These are phyloP conservation scores for Aspergillus pseudoglaucus DNA, from an alignment of 2,329 filamentous ascomycete genomes.

Conservation along the genomic window DNA sequence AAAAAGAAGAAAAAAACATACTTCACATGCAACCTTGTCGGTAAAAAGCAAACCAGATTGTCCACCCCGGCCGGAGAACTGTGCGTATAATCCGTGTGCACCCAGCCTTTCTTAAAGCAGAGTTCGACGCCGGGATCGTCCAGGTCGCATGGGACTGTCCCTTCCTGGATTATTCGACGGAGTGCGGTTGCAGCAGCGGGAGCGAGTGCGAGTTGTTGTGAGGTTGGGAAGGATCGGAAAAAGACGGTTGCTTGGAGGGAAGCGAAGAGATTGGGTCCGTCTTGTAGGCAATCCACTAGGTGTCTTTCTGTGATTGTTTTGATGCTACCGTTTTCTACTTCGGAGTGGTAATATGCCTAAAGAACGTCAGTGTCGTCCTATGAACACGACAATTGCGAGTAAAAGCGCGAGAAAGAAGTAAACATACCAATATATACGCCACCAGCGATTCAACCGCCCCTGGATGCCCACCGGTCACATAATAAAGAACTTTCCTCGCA, in stretches of 20 bases:
- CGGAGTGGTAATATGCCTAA: too few relatives aligned
- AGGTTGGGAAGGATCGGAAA: background rate
- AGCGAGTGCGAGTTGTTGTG: background rate
- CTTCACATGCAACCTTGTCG: background rate
- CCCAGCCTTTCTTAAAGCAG: background rate
- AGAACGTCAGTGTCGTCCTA: too few relatives aligned
- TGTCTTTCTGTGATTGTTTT: too few relatives aligned
- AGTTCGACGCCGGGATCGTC: background rate
- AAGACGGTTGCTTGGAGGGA: background rate
- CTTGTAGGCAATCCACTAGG: too few relatives aligned
- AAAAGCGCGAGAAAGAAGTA: conserved; percentile 1
- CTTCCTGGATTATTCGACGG: background rate
- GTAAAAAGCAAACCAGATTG: background rate
- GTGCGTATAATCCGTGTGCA: background rate
- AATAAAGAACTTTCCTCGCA: background rate
- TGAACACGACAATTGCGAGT: background rate
- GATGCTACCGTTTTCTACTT: too few relatives aligned
- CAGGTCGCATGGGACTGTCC: background rate
- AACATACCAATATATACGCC: background rate
- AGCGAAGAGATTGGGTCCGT: background rate
- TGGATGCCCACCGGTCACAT: background rate
- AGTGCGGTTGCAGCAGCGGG: background rate
- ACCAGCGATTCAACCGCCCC: background rate
- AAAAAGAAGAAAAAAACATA: too few relatives aligned
- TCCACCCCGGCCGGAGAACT: background rate